Percentiles rank a stretch among this genome's conserved stretches.
These are phyloP conservation scores for Musa schizocarpa DNA, from an alignment of 176 grass and related monocot genomes.

Conservation along the genomic window DNA sequence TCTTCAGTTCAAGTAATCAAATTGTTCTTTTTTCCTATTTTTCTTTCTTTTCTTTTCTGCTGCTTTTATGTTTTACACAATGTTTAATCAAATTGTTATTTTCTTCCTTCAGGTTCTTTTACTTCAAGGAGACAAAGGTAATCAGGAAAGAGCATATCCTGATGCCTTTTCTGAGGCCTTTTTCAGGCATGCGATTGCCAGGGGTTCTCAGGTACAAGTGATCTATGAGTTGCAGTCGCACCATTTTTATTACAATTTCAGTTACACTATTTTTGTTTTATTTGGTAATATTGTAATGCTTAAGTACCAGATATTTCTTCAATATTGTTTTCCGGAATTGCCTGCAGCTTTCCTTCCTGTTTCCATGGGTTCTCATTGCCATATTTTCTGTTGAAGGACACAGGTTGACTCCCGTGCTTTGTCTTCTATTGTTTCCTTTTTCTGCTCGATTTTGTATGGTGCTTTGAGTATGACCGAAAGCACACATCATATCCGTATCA, in stretches of 20 bases:
- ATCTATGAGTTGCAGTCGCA: not conserved
- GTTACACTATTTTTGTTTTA: not conserved
- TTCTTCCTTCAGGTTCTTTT: not conserved
- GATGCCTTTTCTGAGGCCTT: slow-evolving; percentile 3
- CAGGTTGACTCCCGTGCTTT: no score
- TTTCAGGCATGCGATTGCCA: not conserved
- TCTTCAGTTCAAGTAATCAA: not conserved
- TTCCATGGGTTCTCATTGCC: not conserved
- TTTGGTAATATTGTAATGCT: not conserved
- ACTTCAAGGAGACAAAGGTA: not conserved
- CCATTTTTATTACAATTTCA: not conserved
- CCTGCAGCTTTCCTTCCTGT: not conserved
- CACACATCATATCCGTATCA: not conserved
- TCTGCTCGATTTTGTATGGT: not conserved
- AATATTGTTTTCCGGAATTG: not conserved
- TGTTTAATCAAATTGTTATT: not conserved
- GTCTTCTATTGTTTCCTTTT: not conserved
- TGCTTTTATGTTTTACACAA: no score
- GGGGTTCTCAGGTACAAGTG: slow-evolving; percentile 1
- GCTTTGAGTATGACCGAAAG: not conserved
- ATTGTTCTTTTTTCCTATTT: no score
- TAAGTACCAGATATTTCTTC: not conserved
- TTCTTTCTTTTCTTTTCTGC: no score
- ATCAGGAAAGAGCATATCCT: not conserved
- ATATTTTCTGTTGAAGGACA: not conserved